A percentile compares a stretch with the other conserved stretches of the same genome.
These are phyloP conservation scores for Paxillus ammoniavirescens DNA, from an alignment of 768 basidiomycete genomes.

Conservation along the genomic window DNA sequence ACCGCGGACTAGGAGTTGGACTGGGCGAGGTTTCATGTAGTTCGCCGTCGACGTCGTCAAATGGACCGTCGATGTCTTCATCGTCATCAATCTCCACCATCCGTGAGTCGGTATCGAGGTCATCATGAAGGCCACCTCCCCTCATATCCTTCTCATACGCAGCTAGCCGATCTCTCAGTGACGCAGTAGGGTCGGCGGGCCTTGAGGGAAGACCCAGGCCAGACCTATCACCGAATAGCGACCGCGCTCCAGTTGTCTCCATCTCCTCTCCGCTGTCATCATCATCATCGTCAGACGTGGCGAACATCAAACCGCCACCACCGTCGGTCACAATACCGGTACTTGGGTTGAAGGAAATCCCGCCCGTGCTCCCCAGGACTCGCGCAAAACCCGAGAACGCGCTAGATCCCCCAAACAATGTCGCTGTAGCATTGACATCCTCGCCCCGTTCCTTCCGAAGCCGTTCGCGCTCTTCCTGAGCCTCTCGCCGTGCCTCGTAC, in stretches of 20 bases:
- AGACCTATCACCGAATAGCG: conserved; percentile 51
- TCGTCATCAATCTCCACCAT: conserved; percentile 35
- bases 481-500: conserved; percentile 62
- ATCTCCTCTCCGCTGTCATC: conserved; percentile 55
- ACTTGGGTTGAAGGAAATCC: conserved; percentile 65
- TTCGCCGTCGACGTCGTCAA: conserved; percentile 34
- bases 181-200: conserved; percentile 52
- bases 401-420: conserved; percentile 35
- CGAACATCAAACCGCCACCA: conserved; percentile 57
- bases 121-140: conserved; percentile 34
- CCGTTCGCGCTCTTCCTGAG: conserved; percentile 49
- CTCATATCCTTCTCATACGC: conserved; percentile 56
- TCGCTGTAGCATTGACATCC: conserved; percentile 18
- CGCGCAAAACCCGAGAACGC: conserved; percentile 51
- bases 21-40: conserved; percentile 27
- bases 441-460: conserved; percentile 36
- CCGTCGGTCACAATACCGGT: conserved; percentile 48
- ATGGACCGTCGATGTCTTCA: conserved; percentile 30
- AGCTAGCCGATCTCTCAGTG: conserved; percentile 59
- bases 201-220: conserved; percentile 40
- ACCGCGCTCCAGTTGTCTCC: conserved; percentile 32
- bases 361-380: conserved; percentile 54
- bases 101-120: conserved; percentile 18
- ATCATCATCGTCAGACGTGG: conserved; percentile 56
- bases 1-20: conserved; percentile 17